Conservation (phyloP, 2,329 filamentous ascomycete genomes). For the Pezicula radicicola region DNA sequence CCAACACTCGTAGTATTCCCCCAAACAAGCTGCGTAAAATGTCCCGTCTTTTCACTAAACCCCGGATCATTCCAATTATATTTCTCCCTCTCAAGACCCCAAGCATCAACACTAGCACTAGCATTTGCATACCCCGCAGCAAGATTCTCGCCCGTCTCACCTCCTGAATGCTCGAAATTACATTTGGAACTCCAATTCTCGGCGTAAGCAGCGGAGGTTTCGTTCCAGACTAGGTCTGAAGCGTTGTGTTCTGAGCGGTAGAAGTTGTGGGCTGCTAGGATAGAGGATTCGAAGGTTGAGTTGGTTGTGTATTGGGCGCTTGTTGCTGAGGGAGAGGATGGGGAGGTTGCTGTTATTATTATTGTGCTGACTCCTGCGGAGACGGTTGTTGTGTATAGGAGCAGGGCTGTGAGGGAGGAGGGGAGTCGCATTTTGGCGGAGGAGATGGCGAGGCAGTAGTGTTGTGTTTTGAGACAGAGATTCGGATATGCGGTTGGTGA, state of each 20-base stretch:
- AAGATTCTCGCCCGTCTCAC: constrained; percentile 72
- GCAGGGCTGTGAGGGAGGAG: not conserved
- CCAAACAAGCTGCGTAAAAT: constrained; percentile 76
- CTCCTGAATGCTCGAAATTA: constrained; percentile 53
- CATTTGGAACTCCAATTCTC: constrained; percentile 43
- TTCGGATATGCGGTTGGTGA: too few relatives aligned
- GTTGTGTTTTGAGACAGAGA: too few relatives aligned
- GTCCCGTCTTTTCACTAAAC: constrained; percentile 59
- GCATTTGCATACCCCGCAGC: constrained; percentile 63
- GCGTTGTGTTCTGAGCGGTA: constrained; percentile 65
- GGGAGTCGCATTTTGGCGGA: not conserved
- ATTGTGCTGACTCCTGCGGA: constrained; percentile 2
- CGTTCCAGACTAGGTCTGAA: constrained; percentile 59
- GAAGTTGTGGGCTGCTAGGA: constrained; percentile 64
- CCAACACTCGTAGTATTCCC: constrained; percentile 57
- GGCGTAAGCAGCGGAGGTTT: constrained; percentile 55
- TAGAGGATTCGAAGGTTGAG: constrained; percentile 40
- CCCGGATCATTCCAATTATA: constrained; percentile 58
- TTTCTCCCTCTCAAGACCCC: constrained; percentile 56
- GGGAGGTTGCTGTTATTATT: constrained; percentile 40
- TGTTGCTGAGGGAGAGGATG: constrained; percentile 7
- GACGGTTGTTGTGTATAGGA: not conserved
- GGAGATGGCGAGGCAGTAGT: too few relatives aligned
- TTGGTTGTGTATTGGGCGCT: constrained; percentile 38
- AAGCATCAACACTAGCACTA: constrained; percentile 57